These are phyloP conservation scores for Poterioochromonas sp. DNA, from an alignment of 352 stramenopile genomes.

Conservation along the genomic window DNA sequence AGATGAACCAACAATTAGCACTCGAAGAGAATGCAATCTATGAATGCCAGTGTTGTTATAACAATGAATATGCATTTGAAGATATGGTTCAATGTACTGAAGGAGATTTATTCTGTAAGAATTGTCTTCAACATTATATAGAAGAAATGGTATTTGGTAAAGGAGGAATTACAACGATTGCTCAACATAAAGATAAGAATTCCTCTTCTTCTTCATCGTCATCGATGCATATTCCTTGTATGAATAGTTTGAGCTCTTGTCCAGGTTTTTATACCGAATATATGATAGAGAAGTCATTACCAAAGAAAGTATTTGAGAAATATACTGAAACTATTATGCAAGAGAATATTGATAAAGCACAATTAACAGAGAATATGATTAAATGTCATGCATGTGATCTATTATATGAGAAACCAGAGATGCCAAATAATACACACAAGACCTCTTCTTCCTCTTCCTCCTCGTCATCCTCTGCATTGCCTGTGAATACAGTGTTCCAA, in stretches of 20 bases:
- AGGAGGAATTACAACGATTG: slow-evolving; percentile 26
- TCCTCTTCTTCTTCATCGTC: too few species aligned
- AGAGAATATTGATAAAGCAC: slow-evolving; percentile 28
- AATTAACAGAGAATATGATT: slow-evolving; percentile 17
- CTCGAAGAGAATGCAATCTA: background rate
- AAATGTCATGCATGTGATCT: slow-evolving; percentile 31
- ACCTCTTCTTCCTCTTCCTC: too few species aligned
- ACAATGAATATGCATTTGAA: slow-evolving; percentile 24
- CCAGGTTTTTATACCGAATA: slow-evolving; percentile 25
- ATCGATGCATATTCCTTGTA: slow-evolving; percentile 34
- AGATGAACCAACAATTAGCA: slow-evolving; percentile 29
- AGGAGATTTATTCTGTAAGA: slow-evolving; percentile 40
- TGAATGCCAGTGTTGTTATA: slow-evolving; percentile 37
- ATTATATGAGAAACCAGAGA: slow-evolving; percentile 5
- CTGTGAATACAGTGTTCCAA: slow-evolving; percentile 14
- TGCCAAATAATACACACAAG: too few species aligned
- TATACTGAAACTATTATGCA: background rate
- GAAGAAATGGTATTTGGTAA: slow-evolving; percentile 33
- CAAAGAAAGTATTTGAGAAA: slow-evolving; percentile 26
- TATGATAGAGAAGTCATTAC: slow-evolving; percentile 24
- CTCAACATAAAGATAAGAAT: slow-evolving; percentile 32
- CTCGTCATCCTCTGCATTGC: background rate
- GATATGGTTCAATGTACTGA: slow-evolving; percentile 36
- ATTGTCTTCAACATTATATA: slow-evolving; percentile 36
- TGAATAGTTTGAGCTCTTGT: slow-evolving; percentile 34